phyloP scores from a whole-genome alignment of 768 basidiomycete species.

The Tulasnella sp. region DNA sequence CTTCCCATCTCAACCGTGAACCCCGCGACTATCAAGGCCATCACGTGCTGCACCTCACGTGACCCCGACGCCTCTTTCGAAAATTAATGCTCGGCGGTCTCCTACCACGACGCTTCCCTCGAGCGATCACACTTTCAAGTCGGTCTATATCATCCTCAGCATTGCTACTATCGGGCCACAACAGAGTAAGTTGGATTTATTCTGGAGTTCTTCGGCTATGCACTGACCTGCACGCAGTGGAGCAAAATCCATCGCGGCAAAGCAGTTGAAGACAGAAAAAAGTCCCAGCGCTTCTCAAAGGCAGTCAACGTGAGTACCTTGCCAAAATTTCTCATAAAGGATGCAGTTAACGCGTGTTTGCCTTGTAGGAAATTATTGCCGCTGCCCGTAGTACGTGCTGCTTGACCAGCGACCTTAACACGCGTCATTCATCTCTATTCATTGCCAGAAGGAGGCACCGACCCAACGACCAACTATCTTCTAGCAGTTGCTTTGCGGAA shows the following conservation, averaged over 20 bases:
- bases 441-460: neutral
- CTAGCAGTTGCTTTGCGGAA: slow-evolving; percentile 6
- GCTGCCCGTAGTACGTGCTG: slow-evolving; percentile 10
- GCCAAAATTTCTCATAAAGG: neutral
- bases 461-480: neutral
- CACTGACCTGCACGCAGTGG: neutral
- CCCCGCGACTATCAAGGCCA: no score
- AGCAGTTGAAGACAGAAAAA: slow-evolving; percentile 8
- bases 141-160: neutral
- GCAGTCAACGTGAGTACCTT: slow-evolving; percentile 7
- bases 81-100: no score
- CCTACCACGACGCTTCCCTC: no score
- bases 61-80: no score
- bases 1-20: no score
- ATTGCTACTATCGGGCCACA: neutral
- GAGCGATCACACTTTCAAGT: no score
- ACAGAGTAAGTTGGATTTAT: neutral
- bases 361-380: slow-evolving; percentile 9
- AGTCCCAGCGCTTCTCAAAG: slow-evolving; percentile 3
- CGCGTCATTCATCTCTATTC: neutral
- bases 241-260: slow-evolving; percentile 11
- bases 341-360: no score
- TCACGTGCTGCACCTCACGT: no score
- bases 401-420: neutral
- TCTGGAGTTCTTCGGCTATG: neutral